Base-by-base conservation (phyloP, 2,329 filamentous ascomycete species). In the Fusarium keratoplasticum region DNA sequence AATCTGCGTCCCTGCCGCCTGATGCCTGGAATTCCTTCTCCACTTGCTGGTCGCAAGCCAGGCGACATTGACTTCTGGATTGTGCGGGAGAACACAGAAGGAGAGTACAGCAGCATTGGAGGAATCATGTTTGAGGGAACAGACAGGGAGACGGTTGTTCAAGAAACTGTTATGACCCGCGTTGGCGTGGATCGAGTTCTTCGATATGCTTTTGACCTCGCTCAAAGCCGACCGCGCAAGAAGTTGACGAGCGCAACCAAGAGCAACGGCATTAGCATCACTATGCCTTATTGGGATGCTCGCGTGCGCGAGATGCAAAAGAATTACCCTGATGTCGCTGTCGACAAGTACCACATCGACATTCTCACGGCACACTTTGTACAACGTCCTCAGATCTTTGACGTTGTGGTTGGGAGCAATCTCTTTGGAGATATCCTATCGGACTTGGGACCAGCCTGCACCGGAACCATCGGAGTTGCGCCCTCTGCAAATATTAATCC, bases 391-490 rank as follows among this genome's bases (percentile, higher is more conserved):
- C 83, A 89, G 66, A 86, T 84, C 1, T 81, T 92, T 8, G 90
- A 92, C 72, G 91, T 90, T 0, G 88, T 92, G 50, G 90, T 92
- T 20, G 90, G 89, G 8, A 91, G 88, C 14, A 92, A 93, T 70
- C 81, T 92, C 5, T 86, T 86, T 65, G 91, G 90, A 3, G 91
- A 94, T 73, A 93, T 94, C 61, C 86, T 94, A 0, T 93, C 91
- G 1, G 92, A 94, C 78, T 84, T 94, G 4, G 92, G 92, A 1
- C 91, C 93, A 3, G 91, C 92, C 0, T 84, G 93, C 13, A 91
- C 92, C 1, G 92, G 92, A 0, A 91, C 89, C 0, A 94, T 94
- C 73, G 92, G 92, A 2, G 93, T 94, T 64, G 92, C 92, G 0
- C 92, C 92, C 0, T 93, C 92, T 0, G 89, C 86, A 33, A 94